Percentiles rank a stretch among this genome's conserved stretches.
These are phyloP conservation scores for Fraxinus paxiana DNA, from an alignment of 305 asterid species.

Conservation along the genomic window DNA sequence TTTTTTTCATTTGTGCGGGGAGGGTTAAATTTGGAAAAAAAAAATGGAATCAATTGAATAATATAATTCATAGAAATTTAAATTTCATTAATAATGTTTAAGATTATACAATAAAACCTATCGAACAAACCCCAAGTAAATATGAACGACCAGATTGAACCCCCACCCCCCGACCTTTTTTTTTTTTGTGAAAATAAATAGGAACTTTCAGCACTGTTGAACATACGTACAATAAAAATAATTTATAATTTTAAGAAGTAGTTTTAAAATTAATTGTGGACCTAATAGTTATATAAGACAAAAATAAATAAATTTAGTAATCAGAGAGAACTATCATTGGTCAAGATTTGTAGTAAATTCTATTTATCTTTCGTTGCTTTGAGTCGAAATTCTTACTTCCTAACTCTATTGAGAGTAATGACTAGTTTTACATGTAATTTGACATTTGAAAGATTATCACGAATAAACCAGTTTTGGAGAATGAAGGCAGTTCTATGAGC, in stretches of 20 bases:
- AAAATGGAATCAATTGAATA: too few species aligned
- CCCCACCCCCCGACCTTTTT: too few species aligned
- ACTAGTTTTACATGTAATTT: background rate
- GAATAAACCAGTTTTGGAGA: background rate
- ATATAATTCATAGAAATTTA: too few species aligned
- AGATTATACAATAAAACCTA: background rate
- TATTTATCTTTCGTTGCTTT: background rate
- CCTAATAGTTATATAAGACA: background rate
- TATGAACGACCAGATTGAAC: background rate
- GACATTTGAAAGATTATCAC: background rate
- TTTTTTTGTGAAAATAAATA: background rate
- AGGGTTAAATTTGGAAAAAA: background rate
- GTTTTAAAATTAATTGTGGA: background rate
- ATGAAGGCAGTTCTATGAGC: background rate
- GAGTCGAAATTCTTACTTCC: background rate
- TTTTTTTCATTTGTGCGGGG: background rate
- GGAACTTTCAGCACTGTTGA: background rate
- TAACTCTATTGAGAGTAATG: background rate
- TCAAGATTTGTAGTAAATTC: background rate
- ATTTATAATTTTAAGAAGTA: background rate
- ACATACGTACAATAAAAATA: background rate
- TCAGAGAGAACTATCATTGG: background rate
- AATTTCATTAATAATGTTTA: background rate
- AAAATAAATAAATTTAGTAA: too few species aligned
- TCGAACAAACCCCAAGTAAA: background rate